Evolutionary conservation across 495 filamentous ascomycete species (phyloP).

Genomic region (Penicillium herquei): DNA sequence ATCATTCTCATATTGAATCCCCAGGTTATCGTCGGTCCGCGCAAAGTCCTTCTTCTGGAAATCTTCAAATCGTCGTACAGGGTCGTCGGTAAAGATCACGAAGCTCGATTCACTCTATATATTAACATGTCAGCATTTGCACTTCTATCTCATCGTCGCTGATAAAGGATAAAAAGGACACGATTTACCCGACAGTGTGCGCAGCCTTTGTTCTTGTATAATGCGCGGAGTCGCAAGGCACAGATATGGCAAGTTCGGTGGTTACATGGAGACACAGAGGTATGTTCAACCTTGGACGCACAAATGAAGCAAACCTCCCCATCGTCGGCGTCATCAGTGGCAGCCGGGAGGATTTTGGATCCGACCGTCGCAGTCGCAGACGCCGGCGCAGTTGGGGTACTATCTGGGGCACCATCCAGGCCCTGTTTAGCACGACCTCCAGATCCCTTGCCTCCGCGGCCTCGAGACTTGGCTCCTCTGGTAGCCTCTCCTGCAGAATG

Average conservation of each 20-base stretch:
- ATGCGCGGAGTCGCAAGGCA: constrained; percentile 77
- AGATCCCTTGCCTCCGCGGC: constrained; percentile 31
- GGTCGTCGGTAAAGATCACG: constrained; percentile 89
- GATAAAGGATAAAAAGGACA: not conserved
- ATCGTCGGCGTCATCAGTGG: constrained; percentile 58
- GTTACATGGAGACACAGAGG: constrained; percentile 86
- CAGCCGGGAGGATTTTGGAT: constrained; percentile 24
- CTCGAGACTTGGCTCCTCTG: constrained; percentile 29
- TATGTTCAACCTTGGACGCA: constrained; percentile 79
- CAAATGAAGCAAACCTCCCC: constrained; percentile 95
- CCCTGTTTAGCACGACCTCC: constrained; percentile 29
- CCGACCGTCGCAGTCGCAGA: constrained; percentile 6
- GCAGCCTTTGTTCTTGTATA: constrained; percentile 95
- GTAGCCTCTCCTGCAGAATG: constrained; percentile 20
- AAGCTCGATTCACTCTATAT: constrained; percentile 69
- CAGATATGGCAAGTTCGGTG: constrained; percentile 97
- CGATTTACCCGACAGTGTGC: constrained; percentile 81
- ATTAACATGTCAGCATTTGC: not conserved
- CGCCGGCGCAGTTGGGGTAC: constrained; percentile 6
- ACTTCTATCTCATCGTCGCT: constrained; percentile 3
- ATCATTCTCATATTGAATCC: constrained; percentile 82
- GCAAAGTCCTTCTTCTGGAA: constrained; percentile 71
- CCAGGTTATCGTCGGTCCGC: constrained; percentile 74
- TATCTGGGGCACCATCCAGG: constrained; percentile 14
- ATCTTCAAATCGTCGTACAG: constrained; percentile 76